A percentile compares a stretch with the other conserved stretches of the same genome.
These are phyloP conservation scores for Persicaria tinctoria DNA, from an alignment of 148 eudicot genomes.

Conservation along the genomic window DNA sequence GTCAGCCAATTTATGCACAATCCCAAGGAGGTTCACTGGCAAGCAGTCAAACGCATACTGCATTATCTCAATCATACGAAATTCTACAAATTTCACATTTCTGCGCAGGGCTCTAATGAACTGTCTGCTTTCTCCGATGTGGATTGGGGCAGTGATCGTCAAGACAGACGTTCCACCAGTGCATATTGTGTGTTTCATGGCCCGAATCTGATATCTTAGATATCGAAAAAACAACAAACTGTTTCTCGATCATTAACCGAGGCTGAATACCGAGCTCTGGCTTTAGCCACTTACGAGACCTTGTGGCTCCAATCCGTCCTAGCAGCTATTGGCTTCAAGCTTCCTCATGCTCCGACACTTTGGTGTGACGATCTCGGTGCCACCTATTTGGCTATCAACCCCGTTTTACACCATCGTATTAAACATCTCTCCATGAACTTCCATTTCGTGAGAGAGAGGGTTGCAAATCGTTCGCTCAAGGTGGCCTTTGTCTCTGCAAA, in stretches of 20 bases:
- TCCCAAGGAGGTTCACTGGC: neutral
- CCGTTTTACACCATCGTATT: too few relatives aligned
- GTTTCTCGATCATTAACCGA: neutral
- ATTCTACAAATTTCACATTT: too few relatives aligned
- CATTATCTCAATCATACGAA: neutral
- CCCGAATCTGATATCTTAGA: neutral
- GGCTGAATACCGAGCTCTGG: neutral
- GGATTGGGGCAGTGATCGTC: neutral
- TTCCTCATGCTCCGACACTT: neutral
- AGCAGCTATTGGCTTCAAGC: neutral
- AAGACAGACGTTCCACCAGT: neutral
- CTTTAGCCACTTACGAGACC: neutral
- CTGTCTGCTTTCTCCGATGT: neutral
- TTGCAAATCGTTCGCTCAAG: too few relatives aligned
- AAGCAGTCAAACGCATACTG: neutral
- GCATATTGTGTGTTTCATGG: neutral
- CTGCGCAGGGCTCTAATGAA: too few relatives aligned
- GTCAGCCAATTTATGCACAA: neutral
- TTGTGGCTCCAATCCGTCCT: neutral
- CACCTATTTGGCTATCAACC: too few relatives aligned
- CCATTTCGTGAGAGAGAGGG: too few relatives aligned
- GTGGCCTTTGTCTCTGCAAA: too few relatives aligned
- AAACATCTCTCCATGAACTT: too few relatives aligned
- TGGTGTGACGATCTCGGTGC: neutral
- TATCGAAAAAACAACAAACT: neutral